Conservation (phyloP, 805 yeast species). For the Danielia oregonensis region DNA sequence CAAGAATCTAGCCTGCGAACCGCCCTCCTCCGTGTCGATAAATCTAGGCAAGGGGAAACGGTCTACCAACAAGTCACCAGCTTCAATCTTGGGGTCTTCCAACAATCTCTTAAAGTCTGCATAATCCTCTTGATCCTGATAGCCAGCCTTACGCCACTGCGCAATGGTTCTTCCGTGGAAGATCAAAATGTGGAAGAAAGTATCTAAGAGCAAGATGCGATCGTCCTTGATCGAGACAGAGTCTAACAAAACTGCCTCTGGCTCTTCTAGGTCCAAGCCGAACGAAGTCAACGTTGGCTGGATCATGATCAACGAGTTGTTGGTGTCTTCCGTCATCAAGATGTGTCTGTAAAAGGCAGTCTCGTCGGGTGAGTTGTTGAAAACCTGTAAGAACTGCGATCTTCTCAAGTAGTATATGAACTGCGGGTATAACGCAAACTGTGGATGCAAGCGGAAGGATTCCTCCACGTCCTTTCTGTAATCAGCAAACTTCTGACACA, state of each 20-base stretch:
- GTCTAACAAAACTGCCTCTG: slow-evolving; percentile 89
- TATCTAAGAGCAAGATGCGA: slow-evolving; percentile 81
- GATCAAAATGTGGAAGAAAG: slow-evolving; percentile 93
- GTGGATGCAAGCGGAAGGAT: slow-evolving; percentile 78
- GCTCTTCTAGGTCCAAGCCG: slow-evolving; percentile 65
- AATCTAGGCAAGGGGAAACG: slow-evolving; percentile 97
- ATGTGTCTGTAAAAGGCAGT: slow-evolving; percentile 96
- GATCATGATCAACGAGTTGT: slow-evolving; percentile 92
- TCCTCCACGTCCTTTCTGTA: slow-evolving; percentile 81
- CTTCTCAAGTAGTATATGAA: slow-evolving; percentile 94
- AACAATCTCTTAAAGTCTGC: slow-evolving; percentile 82
- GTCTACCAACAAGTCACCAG: slow-evolving; percentile 85
- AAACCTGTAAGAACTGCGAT: slow-evolving; percentile 92
- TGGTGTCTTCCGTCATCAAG: slow-evolving; percentile 84
- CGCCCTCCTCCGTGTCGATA: slow-evolving; percentile 96
- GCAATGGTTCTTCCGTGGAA: slow-evolving; percentile 95
- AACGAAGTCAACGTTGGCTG: slow-evolving; percentile 94
- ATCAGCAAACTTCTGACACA: slow-evolving; percentile 92
- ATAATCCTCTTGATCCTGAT: slow-evolving; percentile 87
- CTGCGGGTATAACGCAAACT: slow-evolving; percentile 88
- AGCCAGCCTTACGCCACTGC: slow-evolving; percentile 93
- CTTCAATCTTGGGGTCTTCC: slow-evolving; percentile 88
- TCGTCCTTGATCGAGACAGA: slow-evolving; percentile 90
- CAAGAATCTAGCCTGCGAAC: slow-evolving; percentile 96
- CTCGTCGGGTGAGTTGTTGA: slow-evolving; percentile 98